These are phyloP conservation scores for Diaporthe caulivora DNA, from an alignment of 2,329 filamentous ascomycete genomes.

Conservation along the genomic window DNA sequence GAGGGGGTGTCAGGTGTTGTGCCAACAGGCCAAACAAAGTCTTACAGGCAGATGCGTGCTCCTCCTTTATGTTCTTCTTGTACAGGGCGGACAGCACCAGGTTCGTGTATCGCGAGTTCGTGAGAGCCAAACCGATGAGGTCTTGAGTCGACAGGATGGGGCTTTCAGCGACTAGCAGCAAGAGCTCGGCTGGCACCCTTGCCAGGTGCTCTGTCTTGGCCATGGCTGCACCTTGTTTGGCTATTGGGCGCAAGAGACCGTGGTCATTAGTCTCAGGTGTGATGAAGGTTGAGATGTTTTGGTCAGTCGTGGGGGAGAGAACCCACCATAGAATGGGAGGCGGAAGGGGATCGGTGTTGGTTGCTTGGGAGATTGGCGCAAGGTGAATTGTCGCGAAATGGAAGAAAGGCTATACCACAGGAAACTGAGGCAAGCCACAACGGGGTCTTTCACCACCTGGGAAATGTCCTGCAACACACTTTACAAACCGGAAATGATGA, in stretches of 20 bases:
- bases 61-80: conserved; percentile 5
- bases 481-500: too few relatives aligned
- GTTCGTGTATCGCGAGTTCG: background rate
- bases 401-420: too few relatives aligned
- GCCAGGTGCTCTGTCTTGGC: background rate
- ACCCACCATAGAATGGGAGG: too few relatives aligned
- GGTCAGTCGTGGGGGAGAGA: too few relatives aligned
- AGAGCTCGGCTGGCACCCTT: background rate
- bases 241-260: too few relatives aligned
- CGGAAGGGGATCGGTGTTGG: too few relatives aligned
- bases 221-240: background rate
- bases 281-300: background rate
- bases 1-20: background rate
- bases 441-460: too few relatives aligned
- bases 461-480: too few relatives aligned
- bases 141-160: background rate
- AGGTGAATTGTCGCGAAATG: too few relatives aligned
- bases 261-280: background rate
- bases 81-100: background rate
- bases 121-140: background rate
- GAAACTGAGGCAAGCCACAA: background rate
- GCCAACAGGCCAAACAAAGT: background rate
- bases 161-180: background rate
- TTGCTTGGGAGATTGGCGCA: too few relatives aligned
- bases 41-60: conserved; percentile 12